A percentile compares a stretch with the other conserved stretches of the same genome.
These are phyloP conservation scores for Pestalotiopsis fici DNA, from an alignment of 2,329 filamentous ascomycete species.

Conservation along the genomic window DNA sequence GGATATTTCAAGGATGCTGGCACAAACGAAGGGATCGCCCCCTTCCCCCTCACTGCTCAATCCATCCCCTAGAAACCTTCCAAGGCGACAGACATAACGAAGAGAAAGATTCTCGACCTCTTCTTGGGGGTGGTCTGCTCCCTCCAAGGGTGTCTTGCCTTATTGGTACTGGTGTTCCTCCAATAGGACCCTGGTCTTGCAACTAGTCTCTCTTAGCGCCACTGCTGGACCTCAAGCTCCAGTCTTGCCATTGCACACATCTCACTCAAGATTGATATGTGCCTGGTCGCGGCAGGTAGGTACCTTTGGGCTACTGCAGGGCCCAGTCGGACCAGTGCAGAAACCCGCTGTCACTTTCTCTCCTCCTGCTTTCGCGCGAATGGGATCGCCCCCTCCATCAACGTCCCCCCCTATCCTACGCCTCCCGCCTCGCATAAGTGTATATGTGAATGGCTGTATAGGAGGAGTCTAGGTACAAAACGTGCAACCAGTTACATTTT, in stretches of 20 bases:
- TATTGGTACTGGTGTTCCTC: neutral
- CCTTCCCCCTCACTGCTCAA: neutral
- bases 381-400: neutral
- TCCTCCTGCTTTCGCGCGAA: neutral
- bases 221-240: neutral
- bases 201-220: neutral
- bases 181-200: neutral
- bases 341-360: constrained; percentile 5
- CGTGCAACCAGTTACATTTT: neutral
- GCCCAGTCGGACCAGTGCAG: neutral
- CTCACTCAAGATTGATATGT: neutral
- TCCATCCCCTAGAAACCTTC: neutral
- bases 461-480: neutral
- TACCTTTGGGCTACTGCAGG: constrained; percentile 1
- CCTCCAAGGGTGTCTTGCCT: neutral
- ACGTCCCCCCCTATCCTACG: neutral
- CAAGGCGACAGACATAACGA: neutral
- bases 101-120: neutral
- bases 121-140: neutral
- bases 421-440: neutral
- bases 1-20: neutral
- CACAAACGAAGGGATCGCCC: neutral
- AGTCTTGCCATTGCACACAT: neutral
- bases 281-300: neutral
- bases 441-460: neutral